These are phyloP conservation scores for Lindgomyces ingoldianus DNA, from an alignment of 495 filamentous ascomycete species.

Conservation along the genomic window DNA sequence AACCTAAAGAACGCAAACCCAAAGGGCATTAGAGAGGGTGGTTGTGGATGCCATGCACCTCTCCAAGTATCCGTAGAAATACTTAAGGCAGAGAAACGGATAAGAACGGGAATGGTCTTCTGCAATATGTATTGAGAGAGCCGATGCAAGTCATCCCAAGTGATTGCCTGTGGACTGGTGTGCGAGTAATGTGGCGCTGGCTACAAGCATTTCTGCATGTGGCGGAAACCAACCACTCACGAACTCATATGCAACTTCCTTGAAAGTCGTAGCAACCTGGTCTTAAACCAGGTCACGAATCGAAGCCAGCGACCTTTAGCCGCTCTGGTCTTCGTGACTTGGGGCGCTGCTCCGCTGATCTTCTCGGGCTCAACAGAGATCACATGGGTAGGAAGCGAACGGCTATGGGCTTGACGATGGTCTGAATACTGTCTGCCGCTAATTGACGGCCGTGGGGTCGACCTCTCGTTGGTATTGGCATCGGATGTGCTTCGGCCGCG, in stretches of 20 bases:
- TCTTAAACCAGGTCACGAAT: conserved; percentile 43
- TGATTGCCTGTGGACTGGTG: no score
- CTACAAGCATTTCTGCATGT: not conserved
- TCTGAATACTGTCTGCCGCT: conserved; percentile 38
- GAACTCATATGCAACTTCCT: conserved; percentile 19
- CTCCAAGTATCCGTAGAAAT: not conserved
- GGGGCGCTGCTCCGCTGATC: conserved; percentile 12
- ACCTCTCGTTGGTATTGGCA: conserved; percentile 21
- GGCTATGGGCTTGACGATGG: conserved; percentile 23
- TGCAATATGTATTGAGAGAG: not conserved
- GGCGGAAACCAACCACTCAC: conserved; percentile 22
- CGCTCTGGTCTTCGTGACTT: conserved; percentile 25
- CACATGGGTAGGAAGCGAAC: conserved; percentile 25
- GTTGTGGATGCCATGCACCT: not conserved
- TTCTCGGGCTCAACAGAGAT: conserved; percentile 24
- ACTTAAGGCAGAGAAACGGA: not conserved
- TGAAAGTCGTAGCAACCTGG: conserved; percentile 36
- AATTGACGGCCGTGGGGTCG: conserved; percentile 23
- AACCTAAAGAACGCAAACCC: not conserved
- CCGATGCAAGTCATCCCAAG: not conserved
- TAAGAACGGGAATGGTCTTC: not conserved
- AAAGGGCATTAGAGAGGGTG: not conserved
- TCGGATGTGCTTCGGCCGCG: conserved; percentile 19
- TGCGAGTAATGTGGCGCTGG: not conserved
- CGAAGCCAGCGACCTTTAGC: conserved; percentile 40